Conservation (phyloP, 1,139 yeast species). For the Yamadazyma conglobata region DNA sequence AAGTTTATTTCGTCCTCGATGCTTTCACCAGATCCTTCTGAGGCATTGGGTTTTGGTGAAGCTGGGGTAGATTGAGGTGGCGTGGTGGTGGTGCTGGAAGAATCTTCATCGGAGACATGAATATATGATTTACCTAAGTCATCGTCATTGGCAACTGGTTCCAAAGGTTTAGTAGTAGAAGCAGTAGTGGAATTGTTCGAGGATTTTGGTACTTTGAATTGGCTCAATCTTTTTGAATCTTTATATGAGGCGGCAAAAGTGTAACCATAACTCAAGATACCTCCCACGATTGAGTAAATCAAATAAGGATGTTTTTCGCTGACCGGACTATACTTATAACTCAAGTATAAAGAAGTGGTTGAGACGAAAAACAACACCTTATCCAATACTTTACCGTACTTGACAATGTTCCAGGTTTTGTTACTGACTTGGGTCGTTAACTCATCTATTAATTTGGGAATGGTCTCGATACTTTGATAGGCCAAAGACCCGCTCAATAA, state of each 20-base stretch:
- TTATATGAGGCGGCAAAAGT: slow-evolving; percentile 20
- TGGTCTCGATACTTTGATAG: slow-evolving; percentile 30
- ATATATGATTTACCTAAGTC: slow-evolving; percentile 49
- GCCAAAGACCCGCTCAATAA: slow-evolving; percentile 42
- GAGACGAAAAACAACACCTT: slow-evolving; percentile 35
- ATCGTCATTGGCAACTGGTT: slow-evolving; percentile 18
- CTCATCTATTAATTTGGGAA: slow-evolving; percentile 36
- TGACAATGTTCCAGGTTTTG: slow-evolving; percentile 14
- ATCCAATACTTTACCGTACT: slow-evolving; percentile 28
- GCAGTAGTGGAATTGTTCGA: slow-evolving; percentile 1
- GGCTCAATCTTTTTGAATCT: slow-evolving; percentile 17
- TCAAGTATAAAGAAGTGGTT: slow-evolving; percentile 37
- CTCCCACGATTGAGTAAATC: slow-evolving; percentile 51
- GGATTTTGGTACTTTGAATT: slow-evolving; percentile 11
- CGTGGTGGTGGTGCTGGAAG: slow-evolving; percentile 30
- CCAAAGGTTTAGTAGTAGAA: slow-evolving; percentile 8
- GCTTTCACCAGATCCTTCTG: slow-evolving; percentile 5
- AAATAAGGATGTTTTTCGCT: slow-evolving; percentile 55
- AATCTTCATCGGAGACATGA: slow-evolving; percentile 47
- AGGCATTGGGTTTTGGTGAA: slow-evolving; percentile 25
- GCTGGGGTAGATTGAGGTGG: slow-evolving; percentile 28
- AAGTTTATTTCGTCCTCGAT: slow-evolving; percentile 43
- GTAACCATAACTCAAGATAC: slow-evolving; percentile 33
- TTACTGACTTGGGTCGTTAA: slow-evolving; percentile 18
- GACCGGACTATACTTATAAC: slow-evolving; percentile 39